A percentile compares a stretch with the other conserved stretches of the same genome.
phyloP scores from a whole-genome alignment of 1,139 yeast species.

The Suhomyces ambrosiae region DNA sequence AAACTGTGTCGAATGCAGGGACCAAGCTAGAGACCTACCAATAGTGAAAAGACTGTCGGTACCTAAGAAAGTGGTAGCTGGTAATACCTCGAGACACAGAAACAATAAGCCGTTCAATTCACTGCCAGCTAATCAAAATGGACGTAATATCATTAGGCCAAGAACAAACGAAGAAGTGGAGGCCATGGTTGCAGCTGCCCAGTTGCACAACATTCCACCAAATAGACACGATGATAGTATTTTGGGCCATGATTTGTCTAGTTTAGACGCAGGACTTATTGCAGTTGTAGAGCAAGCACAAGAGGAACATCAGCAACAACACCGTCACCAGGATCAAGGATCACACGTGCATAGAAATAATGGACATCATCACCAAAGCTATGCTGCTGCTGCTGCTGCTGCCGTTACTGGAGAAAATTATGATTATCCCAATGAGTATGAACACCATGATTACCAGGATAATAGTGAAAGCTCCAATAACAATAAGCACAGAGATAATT shows the following conservation, averaged over 20 bases:
- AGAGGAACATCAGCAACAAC: constrained; percentile 34
- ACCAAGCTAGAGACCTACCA: constrained; percentile 36
- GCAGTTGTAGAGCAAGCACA: constrained; percentile 73
- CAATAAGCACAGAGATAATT: constrained; percentile 14
- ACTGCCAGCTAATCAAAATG: constrained; percentile 18
- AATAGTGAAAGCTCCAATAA: neutral
- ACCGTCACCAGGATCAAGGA: constrained; percentile 17
- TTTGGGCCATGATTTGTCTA: constrained; percentile 41
- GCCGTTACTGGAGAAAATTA: constrained; percentile 31
- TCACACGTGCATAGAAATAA: constrained; percentile 13
- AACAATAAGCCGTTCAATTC: constrained; percentile 11
- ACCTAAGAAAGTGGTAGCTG: constrained; percentile 24
- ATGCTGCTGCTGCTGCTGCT: constrained; percentile 49
- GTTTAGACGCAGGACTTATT: constrained; percentile 55
- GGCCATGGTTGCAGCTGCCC: constrained; percentile 40
- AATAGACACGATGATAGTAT: constrained; percentile 35
- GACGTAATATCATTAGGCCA: constrained; percentile 25
- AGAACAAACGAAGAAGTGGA: constrained; percentile 35
- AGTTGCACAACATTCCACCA: constrained; percentile 35
- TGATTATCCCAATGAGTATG: constrained; percentile 28
- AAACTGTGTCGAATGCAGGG: constrained; percentile 74
- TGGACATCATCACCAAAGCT: constrained; percentile 23
- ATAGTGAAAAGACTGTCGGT: constrained; percentile 29
- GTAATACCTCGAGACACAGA: constrained; percentile 21
- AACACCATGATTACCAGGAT: constrained; percentile 19